These are phyloP conservation scores for Chrysosporium queenslandicum DNA, from an alignment of 2,329 filamentous ascomycete species.

Conservation along the genomic window DNA sequence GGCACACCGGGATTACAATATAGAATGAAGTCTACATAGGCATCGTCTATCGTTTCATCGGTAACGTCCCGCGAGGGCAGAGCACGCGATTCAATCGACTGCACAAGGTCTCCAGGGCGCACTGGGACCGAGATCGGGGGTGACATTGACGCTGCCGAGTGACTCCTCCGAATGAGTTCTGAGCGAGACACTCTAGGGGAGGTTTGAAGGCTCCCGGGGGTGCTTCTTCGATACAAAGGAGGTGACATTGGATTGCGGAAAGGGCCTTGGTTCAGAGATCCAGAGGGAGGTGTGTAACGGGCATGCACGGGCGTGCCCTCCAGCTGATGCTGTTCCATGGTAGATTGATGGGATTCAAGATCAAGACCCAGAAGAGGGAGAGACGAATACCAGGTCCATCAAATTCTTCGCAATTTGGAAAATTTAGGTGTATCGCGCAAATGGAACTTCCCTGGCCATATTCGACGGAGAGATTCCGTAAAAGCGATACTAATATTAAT, in stretches of 20 bases:
- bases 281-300: background rate
- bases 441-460: too few relatives aligned
- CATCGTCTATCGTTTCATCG: constrained; percentile 63
- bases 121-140: constrained; percentile 26
- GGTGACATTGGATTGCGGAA: constrained; percentile 28
- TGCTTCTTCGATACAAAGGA: constrained; percentile 27
- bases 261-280: constrained; percentile 14
- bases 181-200: constrained; percentile 30
- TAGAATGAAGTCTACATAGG: constrained; percentile 75
- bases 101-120: constrained; percentile 22
- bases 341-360: background rate
- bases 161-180: constrained; percentile 22
- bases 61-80: constrained; percentile 61
- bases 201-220: constrained; percentile 28
- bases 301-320: background rate
- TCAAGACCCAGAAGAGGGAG: background rate
- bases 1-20: constrained; percentile 81
- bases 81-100: constrained; percentile 35
- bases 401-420: too few relatives aligned
- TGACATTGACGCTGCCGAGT: constrained; percentile 33
- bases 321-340: constrained; percentile 1
- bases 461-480: too few relatives aligned
- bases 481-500: too few relatives aligned
- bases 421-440: too few relatives aligned
- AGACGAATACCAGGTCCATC: too few relatives aligned